Base-by-base conservation (phyloP, 2,329 filamentous ascomycete genomes). In the Aureobasidium sp. region DNA sequence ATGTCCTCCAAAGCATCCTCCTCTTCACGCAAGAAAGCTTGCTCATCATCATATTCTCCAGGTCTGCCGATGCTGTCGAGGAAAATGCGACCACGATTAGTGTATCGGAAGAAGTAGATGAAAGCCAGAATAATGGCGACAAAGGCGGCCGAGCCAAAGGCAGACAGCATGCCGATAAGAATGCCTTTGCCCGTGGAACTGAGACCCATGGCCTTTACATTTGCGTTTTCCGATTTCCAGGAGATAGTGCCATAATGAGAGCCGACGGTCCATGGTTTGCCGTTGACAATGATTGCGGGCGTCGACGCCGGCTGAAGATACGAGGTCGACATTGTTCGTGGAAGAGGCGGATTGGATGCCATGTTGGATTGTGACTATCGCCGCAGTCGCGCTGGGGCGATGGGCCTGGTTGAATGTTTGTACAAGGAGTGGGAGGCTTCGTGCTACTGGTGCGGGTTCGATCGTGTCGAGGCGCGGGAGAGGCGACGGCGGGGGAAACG, bases 21-120 rank as follows among this genome's bases (percentile, higher is more conserved):
- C 84, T 99, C 94, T 75, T 97, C 94, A 71, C 90, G 87, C 66
- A 87, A 83, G 78, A 96, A 97, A 12, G 91, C 90, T 77, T 97
- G 93, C 75, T 97, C 94, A 77, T 99, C 94, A 73, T 99, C 94
- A 75, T 92, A 99, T 77, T 97, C 94, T 69, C 94, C 94, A 0
- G 94, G 94, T 64, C 93, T 84, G 50, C 92, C 92, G 74, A 99
- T 88, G 66, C 93, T 87, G 78, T 99, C 94, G 68, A 99, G 84
- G 66, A 97, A 85, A 71, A 99, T 97, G 68, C 93, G 86, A 47
- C 93, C 93, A 56, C 88, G 88, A 61, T 82, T 85, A 41, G 93
- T 97, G 74, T 95, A 95, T 77, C 89, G 86, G 76, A 97, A 94
- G 78, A 97, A 94, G 76, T 96, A 97, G 73, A 97, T 86, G 71